These are phyloP conservation scores for Agrocybe praecox DNA, from an alignment of 768 basidiomycete genomes.

Conservation along the genomic window DNA sequence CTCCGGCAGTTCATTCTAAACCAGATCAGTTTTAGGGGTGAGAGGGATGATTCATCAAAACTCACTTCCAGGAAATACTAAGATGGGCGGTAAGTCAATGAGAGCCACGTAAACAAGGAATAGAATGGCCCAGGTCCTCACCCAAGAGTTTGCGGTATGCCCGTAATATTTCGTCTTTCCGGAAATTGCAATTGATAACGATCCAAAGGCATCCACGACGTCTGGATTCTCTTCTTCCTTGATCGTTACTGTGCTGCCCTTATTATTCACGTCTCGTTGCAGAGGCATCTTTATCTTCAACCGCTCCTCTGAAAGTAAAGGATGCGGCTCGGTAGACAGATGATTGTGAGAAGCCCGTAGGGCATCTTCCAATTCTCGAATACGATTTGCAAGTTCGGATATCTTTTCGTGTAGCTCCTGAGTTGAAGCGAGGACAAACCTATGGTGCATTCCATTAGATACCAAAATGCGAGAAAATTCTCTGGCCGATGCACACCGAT, in stretches of 20 bases:
- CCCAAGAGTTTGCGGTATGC: constrained; percentile 78
- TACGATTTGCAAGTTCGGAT: constrained; percentile 67
- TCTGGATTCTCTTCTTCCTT: constrained; percentile 67
- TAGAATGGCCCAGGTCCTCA: constrained; percentile 32
- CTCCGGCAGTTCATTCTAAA: constrained; percentile 63
- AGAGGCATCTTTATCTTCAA: constrained; percentile 76
- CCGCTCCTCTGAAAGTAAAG: constrained; percentile 71
- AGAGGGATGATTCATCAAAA: not conserved
- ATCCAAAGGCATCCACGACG: constrained; percentile 79
- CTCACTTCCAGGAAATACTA: constrained; percentile 78
- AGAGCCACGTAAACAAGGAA: not conserved
- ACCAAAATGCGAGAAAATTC: not conserved
- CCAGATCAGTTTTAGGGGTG: not conserved
- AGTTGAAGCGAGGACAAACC: constrained; percentile 80
- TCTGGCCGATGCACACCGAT: constrained; percentile 49
- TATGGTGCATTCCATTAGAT: constrained; percentile 20
- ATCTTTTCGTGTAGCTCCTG: constrained; percentile 86
- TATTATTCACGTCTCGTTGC: constrained; percentile 58
- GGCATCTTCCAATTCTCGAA: constrained; percentile 77
- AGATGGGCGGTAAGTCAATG: constrained; percentile 9
- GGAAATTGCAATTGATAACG: constrained; percentile 70
- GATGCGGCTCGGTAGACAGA: constrained; percentile 62
- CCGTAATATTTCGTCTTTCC: constrained; percentile 80
- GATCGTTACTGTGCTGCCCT: constrained; percentile 33
- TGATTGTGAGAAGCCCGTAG: constrained; percentile 61